phyloP scores from a whole-genome alignment of 371 early-diverging fungal species.

The Edhazardia aedis region DNA sequence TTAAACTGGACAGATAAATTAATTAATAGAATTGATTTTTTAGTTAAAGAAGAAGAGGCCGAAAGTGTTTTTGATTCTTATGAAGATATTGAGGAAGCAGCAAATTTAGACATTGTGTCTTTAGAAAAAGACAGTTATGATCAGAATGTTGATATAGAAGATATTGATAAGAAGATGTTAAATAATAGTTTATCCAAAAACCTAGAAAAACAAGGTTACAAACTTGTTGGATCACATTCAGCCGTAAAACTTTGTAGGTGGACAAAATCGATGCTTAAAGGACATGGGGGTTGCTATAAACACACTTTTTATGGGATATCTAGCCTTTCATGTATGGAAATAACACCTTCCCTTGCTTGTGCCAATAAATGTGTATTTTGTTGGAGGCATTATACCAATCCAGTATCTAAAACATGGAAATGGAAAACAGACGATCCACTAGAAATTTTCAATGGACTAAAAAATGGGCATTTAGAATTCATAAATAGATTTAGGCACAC shows the following conservation, averaged over 20 bases:
- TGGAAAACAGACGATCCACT: constrained; percentile 58
- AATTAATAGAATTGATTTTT: constrained; percentile 34
- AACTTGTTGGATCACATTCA: constrained; percentile 55
- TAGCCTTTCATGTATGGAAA: constrained; percentile 53
- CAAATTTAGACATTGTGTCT: constrained; percentile 53
- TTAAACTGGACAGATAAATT: constrained; percentile 48
- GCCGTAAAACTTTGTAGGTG: constrained; percentile 61
- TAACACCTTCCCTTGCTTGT: constrained; percentile 55
- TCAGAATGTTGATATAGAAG: constrained; percentile 31
- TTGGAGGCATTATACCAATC: constrained; percentile 60
- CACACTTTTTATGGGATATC: constrained; percentile 54
- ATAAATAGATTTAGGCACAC: constrained; percentile 52
- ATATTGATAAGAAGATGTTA: constrained; percentile 48
- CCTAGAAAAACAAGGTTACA: constrained; percentile 58
- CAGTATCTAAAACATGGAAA: constrained; percentile 54
- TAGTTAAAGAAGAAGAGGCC: neutral
- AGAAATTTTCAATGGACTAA: constrained; percentile 53
- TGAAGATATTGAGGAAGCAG: constrained; percentile 32
- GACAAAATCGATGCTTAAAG: constrained; percentile 56
- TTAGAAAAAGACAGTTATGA: constrained; percentile 53
- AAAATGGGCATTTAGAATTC: neutral
- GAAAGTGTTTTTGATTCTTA: constrained; percentile 33
- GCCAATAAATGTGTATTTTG: constrained; percentile 61
- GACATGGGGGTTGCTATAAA: constrained; percentile 59
- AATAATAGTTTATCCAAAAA: constrained; percentile 54